phyloP scores from a whole-genome alignment of 2,329 filamentous ascomycete species.

The Mariannaea sp. region DNA sequence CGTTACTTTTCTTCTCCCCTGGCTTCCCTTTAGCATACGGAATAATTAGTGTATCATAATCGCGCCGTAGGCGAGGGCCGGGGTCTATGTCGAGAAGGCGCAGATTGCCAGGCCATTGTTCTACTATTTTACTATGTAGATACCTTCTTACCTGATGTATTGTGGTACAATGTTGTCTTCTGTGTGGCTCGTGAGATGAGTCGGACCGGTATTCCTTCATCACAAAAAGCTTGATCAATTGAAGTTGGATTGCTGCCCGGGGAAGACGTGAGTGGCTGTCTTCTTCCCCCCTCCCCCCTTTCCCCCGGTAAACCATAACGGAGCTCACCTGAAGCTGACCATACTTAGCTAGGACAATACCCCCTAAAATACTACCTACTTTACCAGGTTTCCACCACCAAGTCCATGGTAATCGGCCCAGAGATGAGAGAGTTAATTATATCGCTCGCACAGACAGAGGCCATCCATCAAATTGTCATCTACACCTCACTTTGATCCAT shows the following conservation, averaged over 20 bases:
- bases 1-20: neutral
- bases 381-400: conserved; percentile 14
- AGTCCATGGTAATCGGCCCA: conserved; percentile 11
- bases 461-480: neutral
- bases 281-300: too few species aligned
- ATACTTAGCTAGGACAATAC: conserved; percentile 25
- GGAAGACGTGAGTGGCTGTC: conserved; percentile 31
- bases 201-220: too few species aligned
- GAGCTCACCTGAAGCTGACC: conserved; percentile 39
- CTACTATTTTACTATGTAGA: too few species aligned
- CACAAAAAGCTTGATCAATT: too few species aligned
- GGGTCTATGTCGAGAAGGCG: neutral
- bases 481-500: conserved; percentile 2
- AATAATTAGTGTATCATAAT: neutral
- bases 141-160: too few species aligned
- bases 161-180: too few species aligned
- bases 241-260: conserved; percentile 33
- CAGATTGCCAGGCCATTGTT: neutral
- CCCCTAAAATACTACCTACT: conserved; percentile 24
- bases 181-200: too few species aligned
- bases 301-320: conserved; percentile 25
- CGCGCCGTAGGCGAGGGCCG: neutral
- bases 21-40: neutral
- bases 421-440: conserved; percentile 15
- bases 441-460: conserved; percentile 8